These are phyloP conservation scores for Lithospermum erythrorhizon DNA, from an alignment of 257 asterid genomes.

Conservation along the genomic window DNA sequence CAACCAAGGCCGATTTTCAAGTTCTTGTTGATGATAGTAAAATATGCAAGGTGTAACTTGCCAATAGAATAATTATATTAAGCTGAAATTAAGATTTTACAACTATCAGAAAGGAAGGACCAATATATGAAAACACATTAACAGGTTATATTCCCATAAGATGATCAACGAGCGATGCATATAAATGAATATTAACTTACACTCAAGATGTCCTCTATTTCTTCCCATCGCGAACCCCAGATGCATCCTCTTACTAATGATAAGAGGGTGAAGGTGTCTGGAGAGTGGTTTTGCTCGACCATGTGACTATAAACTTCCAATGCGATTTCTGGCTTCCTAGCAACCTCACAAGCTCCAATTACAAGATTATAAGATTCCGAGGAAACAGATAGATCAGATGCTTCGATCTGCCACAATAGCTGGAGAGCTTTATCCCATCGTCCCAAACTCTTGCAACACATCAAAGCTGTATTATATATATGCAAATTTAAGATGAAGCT, in stretches of 20 bases:
- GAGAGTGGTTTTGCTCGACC: constrained; percentile 40
- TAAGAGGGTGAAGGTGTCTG: constrained; percentile 62
- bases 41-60: no score
- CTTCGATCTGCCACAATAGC: constrained; percentile 77
- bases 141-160: no score
- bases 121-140: no score
- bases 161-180: no score
- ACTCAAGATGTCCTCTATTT: constrained; percentile 56
- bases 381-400: constrained; percentile 35
- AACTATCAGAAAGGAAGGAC: no score
- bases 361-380: constrained; percentile 74
- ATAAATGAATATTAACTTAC: constrained; percentile 24
- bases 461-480: constrained; percentile 53
- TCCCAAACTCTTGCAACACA: constrained; percentile 72
- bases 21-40: no score
- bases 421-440: constrained; percentile 71
- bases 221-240: constrained; percentile 78
- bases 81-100: no score
- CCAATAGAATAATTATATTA: no score
- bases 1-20: no score
- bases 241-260: constrained; percentile 65
- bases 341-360: constrained; percentile 85
- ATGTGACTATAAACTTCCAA: constrained; percentile 63
- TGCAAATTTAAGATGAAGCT: constrained; percentile 36
- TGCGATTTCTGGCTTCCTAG: constrained; percentile 64